phyloP scores from a whole-genome alignment of 768 basidiomycete genomes.

The Naganishia kalamii region DNA sequence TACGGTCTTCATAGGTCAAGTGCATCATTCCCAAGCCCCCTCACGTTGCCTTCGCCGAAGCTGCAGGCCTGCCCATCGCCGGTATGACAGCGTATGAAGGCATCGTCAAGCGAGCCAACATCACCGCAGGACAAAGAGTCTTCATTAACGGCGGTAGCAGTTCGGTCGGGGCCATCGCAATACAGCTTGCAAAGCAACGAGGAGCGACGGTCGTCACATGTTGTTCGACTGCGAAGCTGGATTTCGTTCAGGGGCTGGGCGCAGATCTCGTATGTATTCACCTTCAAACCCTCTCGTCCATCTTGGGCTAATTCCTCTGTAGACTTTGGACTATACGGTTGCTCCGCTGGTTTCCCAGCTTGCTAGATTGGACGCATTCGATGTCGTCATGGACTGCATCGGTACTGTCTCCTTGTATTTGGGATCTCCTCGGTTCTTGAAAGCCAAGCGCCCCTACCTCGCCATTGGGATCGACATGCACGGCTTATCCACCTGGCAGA shows the following conservation, averaged over 20 bases:
- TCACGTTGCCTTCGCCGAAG: constrained; percentile 56
- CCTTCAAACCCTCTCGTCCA: too few relatives aligned
- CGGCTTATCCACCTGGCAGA: constrained; percentile 5
- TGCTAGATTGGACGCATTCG: neutral
- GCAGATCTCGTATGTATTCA: constrained; percentile 50
- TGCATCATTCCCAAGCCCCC: constrained; percentile 50
- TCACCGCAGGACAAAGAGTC: constrained; percentile 57
- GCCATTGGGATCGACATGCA: constrained; percentile 1
- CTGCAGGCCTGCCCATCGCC: constrained; percentile 57
- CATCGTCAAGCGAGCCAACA: constrained; percentile 48
- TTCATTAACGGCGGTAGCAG: constrained; percentile 67
- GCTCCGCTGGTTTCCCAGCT: constrained; percentile 3
- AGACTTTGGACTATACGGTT: constrained; percentile 33
- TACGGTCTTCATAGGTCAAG: neutral
- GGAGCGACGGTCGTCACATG: constrained; percentile 57
- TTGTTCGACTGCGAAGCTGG: constrained; percentile 58
- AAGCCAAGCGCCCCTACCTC: neutral
- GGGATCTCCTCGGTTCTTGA: neutral
- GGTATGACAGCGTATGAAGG: constrained; percentile 56
- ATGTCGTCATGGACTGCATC: constrained; percentile 20
- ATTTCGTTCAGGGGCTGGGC: constrained; percentile 55
- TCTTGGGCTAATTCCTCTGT: neutral
- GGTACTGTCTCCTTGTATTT: neutral
- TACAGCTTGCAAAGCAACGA: constrained; percentile 62
- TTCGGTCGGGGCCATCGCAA: constrained; percentile 61